phyloP scores from a whole-genome alignment of 1,284 basidiomycete species.

The Thecaphora frezii region DNA sequence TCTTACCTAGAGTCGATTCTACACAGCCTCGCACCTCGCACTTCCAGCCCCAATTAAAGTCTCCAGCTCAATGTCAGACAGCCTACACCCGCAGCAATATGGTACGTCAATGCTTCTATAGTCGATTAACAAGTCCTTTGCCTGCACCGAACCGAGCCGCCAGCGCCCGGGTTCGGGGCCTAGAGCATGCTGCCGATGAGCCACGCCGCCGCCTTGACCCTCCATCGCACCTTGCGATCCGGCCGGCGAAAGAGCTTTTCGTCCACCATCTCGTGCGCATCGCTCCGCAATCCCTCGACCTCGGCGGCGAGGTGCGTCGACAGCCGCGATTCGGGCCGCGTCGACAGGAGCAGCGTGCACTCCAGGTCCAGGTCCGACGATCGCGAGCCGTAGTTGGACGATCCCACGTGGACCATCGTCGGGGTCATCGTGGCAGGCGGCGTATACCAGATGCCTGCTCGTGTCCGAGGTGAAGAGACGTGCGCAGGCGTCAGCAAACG shows the following conservation, averaged over 20 bases:
- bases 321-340: conserved; percentile 53
- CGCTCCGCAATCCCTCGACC: conserved; percentile 60
- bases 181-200: conserved; percentile 50
- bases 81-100: too few species aligned
- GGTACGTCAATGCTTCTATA: too few species aligned
- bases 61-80: too few species aligned
- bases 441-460: conserved; percentile 14
- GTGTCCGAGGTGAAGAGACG: background rate
- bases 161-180: too few species aligned
- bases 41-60: too few species aligned
- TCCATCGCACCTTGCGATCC: conserved; percentile 71
- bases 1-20: too few species aligned
- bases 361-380: conserved; percentile 90
- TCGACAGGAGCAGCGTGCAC: conserved; percentile 81
- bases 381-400: conserved; percentile 90
- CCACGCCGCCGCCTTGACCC: conserved; percentile 57
- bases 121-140: too few species aligned
- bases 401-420: conserved; percentile 78
- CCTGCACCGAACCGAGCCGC: too few species aligned
- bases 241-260: conserved; percentile 61
- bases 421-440: conserved; percentile 15
- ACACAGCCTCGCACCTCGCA: too few species aligned
- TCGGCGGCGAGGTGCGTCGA: conserved; percentile 61
- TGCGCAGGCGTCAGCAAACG: background rate
- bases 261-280: conserved; percentile 62